Base-by-base conservation (phyloP, 1,284 basidiomycete species). In the Singerocomus rubriflavus region DNA sequence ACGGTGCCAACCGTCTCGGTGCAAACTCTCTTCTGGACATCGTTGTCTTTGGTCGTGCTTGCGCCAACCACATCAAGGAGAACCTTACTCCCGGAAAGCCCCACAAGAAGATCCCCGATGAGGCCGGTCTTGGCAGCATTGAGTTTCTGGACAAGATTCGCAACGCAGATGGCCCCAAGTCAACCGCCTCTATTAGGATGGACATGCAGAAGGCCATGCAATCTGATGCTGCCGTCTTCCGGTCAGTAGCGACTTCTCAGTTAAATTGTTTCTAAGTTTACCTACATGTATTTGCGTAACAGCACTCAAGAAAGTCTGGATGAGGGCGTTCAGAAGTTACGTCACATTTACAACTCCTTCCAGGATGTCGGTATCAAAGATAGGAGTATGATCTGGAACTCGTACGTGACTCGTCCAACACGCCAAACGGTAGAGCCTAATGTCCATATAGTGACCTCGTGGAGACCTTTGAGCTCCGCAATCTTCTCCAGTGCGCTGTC, bases 171-270 rank as follows among this genome's bases (percentile, higher is more conserved):
- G 97, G 97, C 31, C 79, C 89, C 33, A 82, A 90, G 63, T 79
- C 91, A 42, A 99, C 96, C 38, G 87, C 93, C 17, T 82, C 95
- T 67, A 90, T 99, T 69, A 84, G 97, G 58, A 72, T 97, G 55
- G 85, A 93, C 66, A 95, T 99, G 93, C 97, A 99, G 73, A 98
- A 97, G 79, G 93, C 93, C 46, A 99, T 99, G 96, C 96, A 99
- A 73, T 71, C 84, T 42, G 91, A 95, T 70, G 92, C 91, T 46
- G 92, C 91, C 58, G 92, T 94, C 57, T 94, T 94, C 81, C 80
- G 88, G 83, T 85, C 53, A 34, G 74, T 69, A n/a, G 5, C 38
- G 16, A 33, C 12, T 27, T 48, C 6, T 38, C 16, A 30, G 6
- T 25, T 38, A 33, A 32, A 32, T 16, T 43, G 27, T n/a, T 16